phyloP scores from a whole-genome alignment of 176 grass and related monocot species.

The Triticum dicoccoides region DNA sequence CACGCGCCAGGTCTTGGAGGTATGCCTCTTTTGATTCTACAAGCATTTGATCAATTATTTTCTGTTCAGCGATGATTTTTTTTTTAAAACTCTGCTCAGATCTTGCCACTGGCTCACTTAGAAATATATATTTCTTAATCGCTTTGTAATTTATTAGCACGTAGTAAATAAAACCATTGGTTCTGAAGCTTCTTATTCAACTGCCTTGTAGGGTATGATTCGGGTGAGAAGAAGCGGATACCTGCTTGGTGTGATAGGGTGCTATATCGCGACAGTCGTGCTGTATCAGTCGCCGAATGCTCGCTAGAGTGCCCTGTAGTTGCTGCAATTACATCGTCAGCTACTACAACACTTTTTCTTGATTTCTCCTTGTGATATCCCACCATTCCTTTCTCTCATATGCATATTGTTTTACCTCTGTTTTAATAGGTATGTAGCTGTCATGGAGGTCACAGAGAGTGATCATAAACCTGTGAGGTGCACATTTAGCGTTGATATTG shows the following conservation, averaged over 20 bases:
- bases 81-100: not conserved
- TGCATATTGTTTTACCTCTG: constrained; percentile 25
- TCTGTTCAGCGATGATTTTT: not conserved
- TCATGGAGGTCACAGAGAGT: constrained; percentile 91
- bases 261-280: constrained; percentile 86
- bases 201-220: constrained; percentile 82
- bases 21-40: constrained; percentile 27
- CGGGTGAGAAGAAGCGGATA: constrained; percentile 93
- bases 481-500: constrained; percentile 89
- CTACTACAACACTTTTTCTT: constrained; percentile 23
- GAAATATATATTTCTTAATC: constrained; percentile 3
- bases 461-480: constrained; percentile 98
- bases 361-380: constrained; percentile 6
- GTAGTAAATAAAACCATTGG: not conserved
- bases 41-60: constrained; percentile 15
- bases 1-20: constrained; percentile 83
- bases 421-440: constrained; percentile 81
- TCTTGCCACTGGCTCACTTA: not conserved
- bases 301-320: constrained; percentile 88
- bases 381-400: constrained; percentile 22
- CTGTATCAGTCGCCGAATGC: constrained; percentile 79
- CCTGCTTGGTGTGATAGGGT: constrained; percentile 98
- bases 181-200: constrained; percentile 24
- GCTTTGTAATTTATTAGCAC: not conserved
- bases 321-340: constrained; percentile 84